phyloP scores from a whole-genome alignment of 371 early-diverging fungal genomes.

The Saksenaea oblongispora region DNA sequence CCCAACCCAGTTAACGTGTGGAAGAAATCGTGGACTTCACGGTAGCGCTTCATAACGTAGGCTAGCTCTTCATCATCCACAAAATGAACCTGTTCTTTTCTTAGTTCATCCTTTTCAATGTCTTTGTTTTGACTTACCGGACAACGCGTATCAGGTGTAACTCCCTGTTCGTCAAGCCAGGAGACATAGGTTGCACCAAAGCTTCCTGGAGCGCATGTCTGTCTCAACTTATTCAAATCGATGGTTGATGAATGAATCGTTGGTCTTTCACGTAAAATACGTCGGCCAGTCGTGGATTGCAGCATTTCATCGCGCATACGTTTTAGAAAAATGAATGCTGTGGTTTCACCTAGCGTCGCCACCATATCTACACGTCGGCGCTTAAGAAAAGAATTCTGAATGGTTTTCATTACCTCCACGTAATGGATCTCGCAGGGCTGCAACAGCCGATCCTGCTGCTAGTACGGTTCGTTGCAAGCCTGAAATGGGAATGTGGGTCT shows the following conservation, averaged over 20 bases:
- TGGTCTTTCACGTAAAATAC: constrained; percentile 84
- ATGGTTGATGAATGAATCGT: constrained; percentile 65
- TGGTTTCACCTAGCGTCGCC: constrained; percentile 91
- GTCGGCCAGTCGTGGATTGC: constrained; percentile 69
- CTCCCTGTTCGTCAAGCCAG: constrained; percentile 79
- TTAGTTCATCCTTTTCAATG: not conserved
- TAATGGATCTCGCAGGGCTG: constrained; percentile 76
- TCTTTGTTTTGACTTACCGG: constrained; percentile 53
- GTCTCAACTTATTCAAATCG: constrained; percentile 64
- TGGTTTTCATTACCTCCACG: constrained; percentile 68
- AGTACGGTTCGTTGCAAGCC: constrained; percentile 58
- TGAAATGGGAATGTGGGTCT: constrained; percentile 59
- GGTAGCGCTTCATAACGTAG: constrained; percentile 91
- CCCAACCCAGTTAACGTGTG: constrained; percentile 87
- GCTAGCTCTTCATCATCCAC: constrained; percentile 90
- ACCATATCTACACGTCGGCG: constrained; percentile 72
- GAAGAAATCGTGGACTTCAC: constrained; percentile 94
- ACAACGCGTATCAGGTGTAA: constrained; percentile 83
- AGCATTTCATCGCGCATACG: constrained; percentile 84
- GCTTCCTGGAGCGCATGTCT: constrained; percentile 66
- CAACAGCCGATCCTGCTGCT: constrained; percentile 77
- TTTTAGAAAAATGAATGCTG: constrained; percentile 64
- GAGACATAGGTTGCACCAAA: constrained; percentile 86
- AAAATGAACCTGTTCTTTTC: constrained; percentile 64
- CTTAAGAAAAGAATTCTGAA: not conserved